Evolutionary conservation across 768 basidiomycete genomes (phyloP).

Genomic region (Leucosporidium creatinivorum): DNA sequence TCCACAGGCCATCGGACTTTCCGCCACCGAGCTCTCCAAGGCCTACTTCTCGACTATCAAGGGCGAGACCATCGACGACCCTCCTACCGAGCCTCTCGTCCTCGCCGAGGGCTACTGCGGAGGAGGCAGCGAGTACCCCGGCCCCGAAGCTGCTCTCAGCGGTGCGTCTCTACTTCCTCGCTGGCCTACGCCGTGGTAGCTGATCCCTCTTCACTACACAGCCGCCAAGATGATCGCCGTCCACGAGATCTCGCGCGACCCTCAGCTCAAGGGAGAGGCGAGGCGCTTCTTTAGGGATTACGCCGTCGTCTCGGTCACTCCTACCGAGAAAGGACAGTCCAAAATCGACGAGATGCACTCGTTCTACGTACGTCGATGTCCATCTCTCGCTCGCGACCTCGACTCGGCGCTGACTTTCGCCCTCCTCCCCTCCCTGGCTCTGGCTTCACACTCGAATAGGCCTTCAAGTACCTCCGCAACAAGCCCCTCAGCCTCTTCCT

Average conservation of each 20-base stretch:
- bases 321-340: conserved; percentile 71
- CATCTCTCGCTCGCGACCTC: neutral
- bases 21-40: conserved; percentile 71
- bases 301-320: conserved; percentile 68
- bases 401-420: conserved; percentile 28
- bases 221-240: conserved; percentile 60
- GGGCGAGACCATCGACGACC: conserved; percentile 68
- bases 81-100: conserved; percentile 65
- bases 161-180: neutral
- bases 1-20: conserved; percentile 70
- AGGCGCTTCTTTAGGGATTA: conserved; percentile 66
- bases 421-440: conserved; percentile 13
- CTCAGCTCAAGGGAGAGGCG: conserved; percentile 68
- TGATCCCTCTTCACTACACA: conserved; percentile 1
- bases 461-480: conserved; percentile 84
- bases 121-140: conserved; percentile 3
- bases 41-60: conserved; percentile 52
- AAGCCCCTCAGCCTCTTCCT: conserved; percentile 57
- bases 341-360: conserved; percentile 49
- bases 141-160: conserved; percentile 7
- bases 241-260: conserved; percentile 88
- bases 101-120: conserved; percentile 75
- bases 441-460: conserved; percentile 47
- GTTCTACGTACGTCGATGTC: conserved; percentile 44
- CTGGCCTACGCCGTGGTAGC: neutral